These are phyloP conservation scores for Aspergillus ibericus DNA, from an alignment of 2,329 filamentous ascomycete genomes.

Conservation along the genomic window DNA sequence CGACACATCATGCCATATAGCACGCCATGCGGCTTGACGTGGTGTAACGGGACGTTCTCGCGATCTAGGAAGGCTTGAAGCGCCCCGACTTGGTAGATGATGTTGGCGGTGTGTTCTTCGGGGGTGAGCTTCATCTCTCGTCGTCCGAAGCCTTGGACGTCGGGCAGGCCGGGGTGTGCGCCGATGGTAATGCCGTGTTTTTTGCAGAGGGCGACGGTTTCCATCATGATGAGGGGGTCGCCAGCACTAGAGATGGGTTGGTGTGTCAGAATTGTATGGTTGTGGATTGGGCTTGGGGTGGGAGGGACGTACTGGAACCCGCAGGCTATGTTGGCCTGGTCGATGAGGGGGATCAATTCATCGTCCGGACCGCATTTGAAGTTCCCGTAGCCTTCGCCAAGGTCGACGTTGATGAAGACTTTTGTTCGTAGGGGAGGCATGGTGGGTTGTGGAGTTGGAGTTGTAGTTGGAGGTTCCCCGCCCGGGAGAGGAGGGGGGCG, in stretches of 20 bases:
- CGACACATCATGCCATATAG: slow-evolving; percentile 60
- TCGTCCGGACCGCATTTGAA: slow-evolving; percentile 57
- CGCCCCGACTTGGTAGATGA: slow-evolving; percentile 64
- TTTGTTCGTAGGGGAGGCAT: slow-evolving; percentile 11
- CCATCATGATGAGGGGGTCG: slow-evolving; percentile 64
- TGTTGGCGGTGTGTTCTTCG: slow-evolving; percentile 58
- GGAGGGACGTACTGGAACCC: slow-evolving; percentile 47
- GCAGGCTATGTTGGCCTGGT: slow-evolving; percentile 64
- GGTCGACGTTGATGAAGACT: slow-evolving; percentile 12
- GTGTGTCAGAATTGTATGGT: neutral
- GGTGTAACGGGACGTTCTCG: slow-evolving; percentile 57
- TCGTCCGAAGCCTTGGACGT: slow-evolving; percentile 65
- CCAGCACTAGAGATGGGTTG: slow-evolving; percentile 38
- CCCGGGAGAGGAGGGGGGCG: neutral
- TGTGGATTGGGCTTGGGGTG: neutral
- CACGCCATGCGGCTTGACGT: slow-evolving; percentile 64
- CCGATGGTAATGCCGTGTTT: slow-evolving; percentile 57
- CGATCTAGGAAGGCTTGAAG: slow-evolving; percentile 60
- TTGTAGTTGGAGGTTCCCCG: neutral
- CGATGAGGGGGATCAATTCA: slow-evolving; percentile 61
- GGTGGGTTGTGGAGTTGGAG: neutral
- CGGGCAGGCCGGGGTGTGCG: slow-evolving; percentile 65
- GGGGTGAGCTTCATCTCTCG: slow-evolving; percentile 60
- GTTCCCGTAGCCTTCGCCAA: slow-evolving; percentile 42
- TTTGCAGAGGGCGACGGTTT: slow-evolving; percentile 61